These are phyloP conservation scores for Rhododendron mucronatum DNA, from an alignment of 148 eudicot genomes.

Conservation along the genomic window DNA sequence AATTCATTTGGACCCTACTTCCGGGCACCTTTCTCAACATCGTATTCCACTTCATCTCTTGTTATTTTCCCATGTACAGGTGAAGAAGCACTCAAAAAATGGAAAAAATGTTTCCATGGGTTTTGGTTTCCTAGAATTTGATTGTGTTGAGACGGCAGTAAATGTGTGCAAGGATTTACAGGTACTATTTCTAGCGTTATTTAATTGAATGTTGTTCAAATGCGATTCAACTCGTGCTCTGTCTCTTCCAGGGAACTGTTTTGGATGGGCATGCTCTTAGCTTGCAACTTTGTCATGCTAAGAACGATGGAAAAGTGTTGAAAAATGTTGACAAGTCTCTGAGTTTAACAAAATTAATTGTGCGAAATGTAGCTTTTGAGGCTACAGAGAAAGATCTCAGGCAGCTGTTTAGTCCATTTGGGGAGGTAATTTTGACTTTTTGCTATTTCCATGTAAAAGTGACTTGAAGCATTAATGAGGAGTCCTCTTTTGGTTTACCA, in stretches of 20 bases:
- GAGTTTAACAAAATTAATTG: constrained; percentile 88
- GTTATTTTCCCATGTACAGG: constrained; percentile 36
- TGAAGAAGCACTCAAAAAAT: constrained; percentile 72
- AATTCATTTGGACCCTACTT: constrained; percentile 11
- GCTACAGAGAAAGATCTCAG: constrained; percentile 92
- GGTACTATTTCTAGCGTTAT: constrained; percentile 29
- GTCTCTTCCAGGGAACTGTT: constrained; percentile 72
- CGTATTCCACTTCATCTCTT: neutral
- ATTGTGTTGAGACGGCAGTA: constrained; percentile 70
- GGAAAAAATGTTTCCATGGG: constrained; percentile 85
- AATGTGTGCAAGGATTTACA: constrained; percentile 74
- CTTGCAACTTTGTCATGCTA: constrained; percentile 71
- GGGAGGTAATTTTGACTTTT: constrained; percentile 55
- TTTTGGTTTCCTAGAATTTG: constrained; percentile 91
- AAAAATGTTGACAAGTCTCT: constrained; percentile 51
- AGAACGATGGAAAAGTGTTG: constrained; percentile 43
- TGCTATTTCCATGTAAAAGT: neutral
- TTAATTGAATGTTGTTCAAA: neutral
- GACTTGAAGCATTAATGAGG: neutral
- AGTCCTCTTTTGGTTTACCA: neutral
- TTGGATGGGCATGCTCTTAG: constrained; percentile 92
- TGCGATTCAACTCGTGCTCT: neutral
- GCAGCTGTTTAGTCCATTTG: constrained; percentile 81
- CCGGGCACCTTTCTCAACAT: neutral
- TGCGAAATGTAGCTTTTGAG: constrained; percentile 95